Base-by-base conservation (phyloP, 2,329 filamentous ascomycete genomes). In the Colletotrichum liriopes region DNA sequence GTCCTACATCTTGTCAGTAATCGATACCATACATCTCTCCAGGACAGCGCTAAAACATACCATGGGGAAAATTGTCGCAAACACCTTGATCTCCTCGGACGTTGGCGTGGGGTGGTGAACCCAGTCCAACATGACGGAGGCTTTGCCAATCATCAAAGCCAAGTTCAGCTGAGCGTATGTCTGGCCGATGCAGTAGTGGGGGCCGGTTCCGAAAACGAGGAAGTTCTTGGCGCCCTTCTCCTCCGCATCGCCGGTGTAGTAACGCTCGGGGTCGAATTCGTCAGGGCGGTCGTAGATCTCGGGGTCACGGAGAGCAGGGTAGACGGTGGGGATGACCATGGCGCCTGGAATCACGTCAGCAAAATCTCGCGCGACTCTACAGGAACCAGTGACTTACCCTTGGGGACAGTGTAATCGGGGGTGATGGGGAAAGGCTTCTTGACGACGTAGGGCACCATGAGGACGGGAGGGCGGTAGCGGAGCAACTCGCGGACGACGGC, bases 21-120 rank as follows among this genome's bases (percentile, higher is more conserved):
- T 47, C 26, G 23, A 18, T 47, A 52, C 2, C 1, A 35, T 32
- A 9, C 67, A 49, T 32, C 67, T 76, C 60, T 76, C 74, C 58
- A 11, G 41, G 16, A 23, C 32, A 29, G 35, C 14, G 12, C 23
- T 26, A 8, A 49, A 63, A 85, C 92, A 82, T 85, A 97, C 95
- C 93, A 93, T 93, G 68, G 96, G 96, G 89, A 99, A 99, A 77
- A 99, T 97, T 37, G 95, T 98, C 51, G 96, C 96, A 85, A 98
- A 99, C 76, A 98, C 96, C 86, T 97, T 96, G 84, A 99, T 98
- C 83, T 97, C 92, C 85, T 99, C 96, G 0, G 94, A 97, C 71
- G 87, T 79, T 0, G 93, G 91, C 14, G 96, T 98, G 23, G 94
- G 84, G 81, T 94, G 91, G 83, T 99, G 96, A 81, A 92, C 89